Base-by-base conservation (phyloP, 2,329 filamentous ascomycete genomes). In the Tolypocladium ovalisporum region DNA sequence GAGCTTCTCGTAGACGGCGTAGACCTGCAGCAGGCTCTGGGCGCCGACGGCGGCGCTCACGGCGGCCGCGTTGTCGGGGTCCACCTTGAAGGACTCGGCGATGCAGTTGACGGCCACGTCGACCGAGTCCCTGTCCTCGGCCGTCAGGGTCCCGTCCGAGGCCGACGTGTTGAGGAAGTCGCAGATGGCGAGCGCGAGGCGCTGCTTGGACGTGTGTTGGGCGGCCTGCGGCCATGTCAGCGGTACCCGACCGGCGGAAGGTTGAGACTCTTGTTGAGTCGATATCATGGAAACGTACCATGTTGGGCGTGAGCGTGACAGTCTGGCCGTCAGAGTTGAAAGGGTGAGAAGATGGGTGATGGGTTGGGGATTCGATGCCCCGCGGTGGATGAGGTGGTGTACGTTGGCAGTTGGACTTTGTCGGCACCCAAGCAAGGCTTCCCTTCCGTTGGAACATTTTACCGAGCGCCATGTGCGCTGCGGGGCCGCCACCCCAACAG, bases 51-150 rank as follows among this genome's bases (percentile, higher is more conserved):
- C 90, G 64, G 89, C 83, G 63, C 84, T 77, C 65, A 93, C 78
- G 66, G 90, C 86, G 57, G 81, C 77, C 67, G 84, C 79, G 74
- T 96, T 86, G 61, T 80, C 76, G n/a, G 90, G 83, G 75, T 97
- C 91, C 67, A 99, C 88, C 74, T 95, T 90, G 84, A 97, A 99
- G 65, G 88, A 88, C 72, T 97, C 93, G 64, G 87, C 84, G 73
- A 99, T 97, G 77, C 93, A 97, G 76, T 92, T 92, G 70, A 89
- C 82, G 63, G 94, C 94, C 55, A 99, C 87, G 70, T 99, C 94
- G 71, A 99, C 89, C 62, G 88, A 93, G 70, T 99, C 94, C 65
- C 87, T 84, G 73, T 99, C 93, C 66, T 97, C 94, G 66, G 87
- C 77, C 56, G 87, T 82, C 59, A 99, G 83, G 51, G 91, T 96